Evolutionary conservation across 768 basidiomycete species (phyloP), one percentile per base, ranked within the genome.

Genomic region (Boletales sp.): DNA sequence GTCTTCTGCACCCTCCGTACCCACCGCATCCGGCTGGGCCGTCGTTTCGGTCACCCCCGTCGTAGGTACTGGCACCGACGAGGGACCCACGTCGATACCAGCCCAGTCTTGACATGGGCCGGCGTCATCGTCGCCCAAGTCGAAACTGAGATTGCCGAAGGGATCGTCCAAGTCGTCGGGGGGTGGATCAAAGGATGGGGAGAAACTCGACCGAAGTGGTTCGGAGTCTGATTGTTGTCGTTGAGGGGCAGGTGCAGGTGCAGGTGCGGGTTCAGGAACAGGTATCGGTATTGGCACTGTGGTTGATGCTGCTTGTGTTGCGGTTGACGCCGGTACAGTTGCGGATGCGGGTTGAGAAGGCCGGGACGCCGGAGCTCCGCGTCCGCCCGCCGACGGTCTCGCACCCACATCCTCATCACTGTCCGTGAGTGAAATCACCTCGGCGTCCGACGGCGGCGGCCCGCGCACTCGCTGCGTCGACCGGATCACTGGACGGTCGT

Each of bases 351-450:
- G 9, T n/a, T 40, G 54, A 24, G 50, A 8, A 9, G 42, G 36
- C 17, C 34, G 40, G 35, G 24, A 27, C 5, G 24, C 24, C 24
- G 4, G 24, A 27, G 24, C 24, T 27, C 24, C 24, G 24, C 24
- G 24, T 6, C 24, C 24, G 24, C 24, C 4, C 8, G 24, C 11
- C 15, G 34, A 13, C 12, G 34, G 34, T 4, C 43, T 18, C 19
- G 39, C 37, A 11, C 15, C 41, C 24, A 11, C 1, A 10, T 55
- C 59, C 4, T 56, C 52, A 0, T 67, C 65, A 15, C 63, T 69
- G 17, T 69, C 67, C 11, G 47, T 43, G n/a, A 69, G 47, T 11
- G 52, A 57, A n/a, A 68, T 68, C 15, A 69, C 63, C 29, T 67
- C 67, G 8, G 10, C 55, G 5, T 52, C 19, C n/a, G 7, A 2